These are phyloP conservation scores for Glomus cerebriforme DNA, from an alignment of 192 early-diverging fungal genomes.

Conservation along the genomic window DNA sequence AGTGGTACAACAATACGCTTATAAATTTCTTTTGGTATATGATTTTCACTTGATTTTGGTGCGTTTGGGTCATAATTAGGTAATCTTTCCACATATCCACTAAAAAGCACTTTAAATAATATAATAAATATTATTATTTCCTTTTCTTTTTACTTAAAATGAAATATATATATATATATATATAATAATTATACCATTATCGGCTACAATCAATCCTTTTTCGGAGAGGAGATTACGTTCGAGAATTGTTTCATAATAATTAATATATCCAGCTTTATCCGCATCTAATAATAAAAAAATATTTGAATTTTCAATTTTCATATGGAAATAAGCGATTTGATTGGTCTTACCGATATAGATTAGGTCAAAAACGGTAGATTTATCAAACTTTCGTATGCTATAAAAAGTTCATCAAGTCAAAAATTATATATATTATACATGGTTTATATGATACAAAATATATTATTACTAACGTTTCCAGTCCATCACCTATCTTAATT, in stretches of 20 bases:
- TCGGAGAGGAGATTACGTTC: conserved; percentile 59
- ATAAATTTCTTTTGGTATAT: not conserved
- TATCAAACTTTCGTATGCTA: conserved; percentile 34
- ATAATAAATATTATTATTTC: no score
- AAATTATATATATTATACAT: no score
- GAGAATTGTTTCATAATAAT: conserved; percentile 65
- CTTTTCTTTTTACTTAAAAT: not conserved
- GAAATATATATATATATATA: not conserved
- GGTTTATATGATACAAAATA: conserved; percentile 15
- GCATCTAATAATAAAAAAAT: conserved; percentile 52
- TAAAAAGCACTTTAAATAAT: not conserved
- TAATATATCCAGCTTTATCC: conserved; percentile 66
- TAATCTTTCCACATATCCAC: not conserved
- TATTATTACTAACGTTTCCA: conserved; percentile 37
- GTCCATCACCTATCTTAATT: conserved; percentile 46
- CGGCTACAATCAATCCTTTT: conserved; percentile 62
- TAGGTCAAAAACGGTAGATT: conserved; percentile 57
- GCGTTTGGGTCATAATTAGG: not conserved
- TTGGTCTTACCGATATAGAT: conserved; percentile 53
- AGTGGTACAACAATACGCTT: conserved; percentile 3
- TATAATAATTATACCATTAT: conserved; percentile 53
- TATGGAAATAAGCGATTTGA: not conserved
- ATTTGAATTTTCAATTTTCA: not conserved
- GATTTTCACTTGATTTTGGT: conserved; percentile 7
- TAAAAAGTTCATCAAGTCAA: no score